These are phyloP conservation scores for Tripterygium wilfordii DNA, from an alignment of 177 flowering plant species.

Conservation along the genomic window DNA sequence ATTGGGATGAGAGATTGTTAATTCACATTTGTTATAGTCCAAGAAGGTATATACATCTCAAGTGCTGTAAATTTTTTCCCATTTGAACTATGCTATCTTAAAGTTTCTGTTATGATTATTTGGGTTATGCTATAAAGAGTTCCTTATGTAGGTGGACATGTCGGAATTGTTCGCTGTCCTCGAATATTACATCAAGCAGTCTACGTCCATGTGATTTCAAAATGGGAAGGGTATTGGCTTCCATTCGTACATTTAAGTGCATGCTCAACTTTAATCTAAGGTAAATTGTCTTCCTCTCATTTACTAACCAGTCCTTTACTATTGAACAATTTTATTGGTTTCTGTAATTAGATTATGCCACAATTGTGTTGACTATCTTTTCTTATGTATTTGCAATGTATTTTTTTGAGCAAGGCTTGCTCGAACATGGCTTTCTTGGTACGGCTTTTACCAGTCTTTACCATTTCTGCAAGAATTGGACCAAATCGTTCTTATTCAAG, in stretches of 20 bases:
- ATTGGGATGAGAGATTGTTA: slow-evolving; percentile 55
- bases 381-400: too few relatives aligned
- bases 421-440: too few relatives aligned
- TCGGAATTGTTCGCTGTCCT: slow-evolving; percentile 51
- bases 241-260: slow-evolving; percentile 66
- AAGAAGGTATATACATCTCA: slow-evolving; percentile 42
- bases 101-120: too few relatives aligned
- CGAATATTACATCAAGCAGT: slow-evolving; percentile 61
- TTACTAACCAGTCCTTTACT: too few relatives aligned
- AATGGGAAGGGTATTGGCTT: slow-evolving; percentile 66
- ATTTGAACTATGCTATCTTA: too few relatives aligned
- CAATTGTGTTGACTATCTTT: too few relatives aligned
- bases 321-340: too few relatives aligned
- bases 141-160: slow-evolving; percentile 69
- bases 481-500: neutral
- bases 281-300: too few relatives aligned
- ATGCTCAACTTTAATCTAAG: slow-evolving; percentile 68
- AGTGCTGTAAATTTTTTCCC: too few relatives aligned
- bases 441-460: neutral
- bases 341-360: too few relatives aligned
- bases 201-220: slow-evolving; percentile 88
- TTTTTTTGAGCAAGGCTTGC: too few relatives aligned
- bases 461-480: neutral
- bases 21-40: slow-evolving; percentile 88
- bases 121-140: neutral